These are phyloP conservation scores for Coemansia sp. DNA, from an alignment of 371 early-diverging fungal species.

Conservation along the genomic window DNA sequence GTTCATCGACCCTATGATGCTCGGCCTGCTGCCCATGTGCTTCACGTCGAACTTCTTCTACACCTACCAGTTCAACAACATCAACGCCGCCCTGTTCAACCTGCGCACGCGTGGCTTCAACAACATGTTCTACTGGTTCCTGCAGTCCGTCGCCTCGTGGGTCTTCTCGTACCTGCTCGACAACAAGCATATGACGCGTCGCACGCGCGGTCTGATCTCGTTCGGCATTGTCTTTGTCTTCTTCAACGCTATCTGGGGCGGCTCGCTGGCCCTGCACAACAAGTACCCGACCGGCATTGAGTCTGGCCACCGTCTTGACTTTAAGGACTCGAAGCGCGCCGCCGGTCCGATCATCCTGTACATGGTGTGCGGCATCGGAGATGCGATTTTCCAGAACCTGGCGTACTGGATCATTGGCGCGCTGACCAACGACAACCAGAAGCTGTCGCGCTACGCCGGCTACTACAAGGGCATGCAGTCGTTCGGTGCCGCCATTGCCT, in stretches of 20 bases:
- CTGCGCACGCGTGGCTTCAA: conserved; percentile 68
- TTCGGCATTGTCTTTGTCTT: conserved; percentile 51
- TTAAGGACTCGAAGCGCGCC: conserved; percentile 52
- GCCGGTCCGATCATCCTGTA: conserved; percentile 67
- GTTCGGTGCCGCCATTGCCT: conserved; percentile 64
- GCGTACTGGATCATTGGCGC: conserved; percentile 74
- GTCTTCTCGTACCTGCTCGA: conserved; percentile 63
- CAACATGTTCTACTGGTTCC: conserved; percentile 68
- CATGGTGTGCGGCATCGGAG: conserved; percentile 64
- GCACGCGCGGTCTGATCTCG: conserved; percentile 59
- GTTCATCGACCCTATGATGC: conserved; percentile 66
- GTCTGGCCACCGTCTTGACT: conserved; percentile 37
- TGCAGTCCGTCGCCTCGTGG: conserved; percentile 66
- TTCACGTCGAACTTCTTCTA: conserved; percentile 77
- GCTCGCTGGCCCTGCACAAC: conserved; percentile 58
- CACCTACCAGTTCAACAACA: conserved; percentile 63
- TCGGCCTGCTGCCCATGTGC: conserved; percentile 65
- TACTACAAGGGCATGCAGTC: conserved; percentile 86
- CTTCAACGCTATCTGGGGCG: conserved; percentile 63
- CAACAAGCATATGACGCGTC: conserved; percentile 51
- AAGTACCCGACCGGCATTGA: conserved; percentile 29
- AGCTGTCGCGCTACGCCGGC: conserved; percentile 71
- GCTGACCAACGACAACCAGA: conserved; percentile 66
- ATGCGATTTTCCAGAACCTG: conserved; percentile 70
- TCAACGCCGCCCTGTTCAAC: conserved; percentile 57